phyloP scores from a whole-genome alignment of 345 rosid species.

The Camelina hispida region DNA sequence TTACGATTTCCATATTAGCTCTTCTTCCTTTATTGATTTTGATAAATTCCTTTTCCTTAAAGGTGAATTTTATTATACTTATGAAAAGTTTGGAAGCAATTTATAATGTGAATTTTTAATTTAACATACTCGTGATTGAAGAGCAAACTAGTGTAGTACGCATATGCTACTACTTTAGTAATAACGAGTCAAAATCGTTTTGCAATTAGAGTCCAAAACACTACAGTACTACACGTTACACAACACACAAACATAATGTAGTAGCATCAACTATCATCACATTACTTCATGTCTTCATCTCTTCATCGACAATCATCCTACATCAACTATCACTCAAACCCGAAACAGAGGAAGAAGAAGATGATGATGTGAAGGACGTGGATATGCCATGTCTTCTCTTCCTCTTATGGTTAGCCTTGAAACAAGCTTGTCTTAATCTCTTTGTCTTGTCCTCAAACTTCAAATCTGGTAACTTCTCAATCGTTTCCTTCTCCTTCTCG shows the following conservation, averaged over 20 bases:
- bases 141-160: too few relatives aligned
- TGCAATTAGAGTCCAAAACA: not conserved
- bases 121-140: too few relatives aligned
- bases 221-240: not conserved
- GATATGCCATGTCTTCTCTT: slow-evolving; percentile 44
- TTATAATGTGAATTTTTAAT: too few relatives aligned
- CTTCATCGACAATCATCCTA: slow-evolving; percentile 1
- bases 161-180: too few relatives aligned
- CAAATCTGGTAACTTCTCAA: slow-evolving; percentile 62
- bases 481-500: slow-evolving; percentile 58
- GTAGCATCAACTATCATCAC: not conserved
- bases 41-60: too few relatives aligned
- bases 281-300: not conserved
- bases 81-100: too few relatives aligned
- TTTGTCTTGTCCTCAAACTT: slow-evolving; percentile 57
- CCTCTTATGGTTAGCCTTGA: slow-evolving; percentile 79
- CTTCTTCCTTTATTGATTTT: too few relatives aligned
- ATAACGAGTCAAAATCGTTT: not conserved
- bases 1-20: too few relatives aligned
- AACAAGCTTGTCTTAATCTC: slow-evolving; percentile 78
- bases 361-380: slow-evolving; percentile 6
- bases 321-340: slow-evolving; percentile 1
- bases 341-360: slow-evolving; percentile 11
- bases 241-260: not conserved
- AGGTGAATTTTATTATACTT: too few relatives aligned